Base-by-base conservation (phyloP, 2,329 filamentous ascomycete species). In the Verticillium nonalfalfae region DNA sequence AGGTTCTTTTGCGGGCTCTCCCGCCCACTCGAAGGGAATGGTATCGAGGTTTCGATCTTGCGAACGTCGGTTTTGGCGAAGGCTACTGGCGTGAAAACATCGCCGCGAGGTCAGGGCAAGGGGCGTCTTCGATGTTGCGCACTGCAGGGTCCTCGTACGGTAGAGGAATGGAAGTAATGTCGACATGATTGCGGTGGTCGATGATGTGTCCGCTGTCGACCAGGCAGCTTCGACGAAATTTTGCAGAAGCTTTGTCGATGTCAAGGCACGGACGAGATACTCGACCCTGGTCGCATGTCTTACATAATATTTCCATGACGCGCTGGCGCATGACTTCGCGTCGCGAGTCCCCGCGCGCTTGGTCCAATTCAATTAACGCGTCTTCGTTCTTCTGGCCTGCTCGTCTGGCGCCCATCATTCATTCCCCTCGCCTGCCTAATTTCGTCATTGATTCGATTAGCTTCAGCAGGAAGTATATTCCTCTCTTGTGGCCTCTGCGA, bases 151-250 rank as follows among this genome's bases (percentile, higher is more conserved):
- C 62, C 82, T 78, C 5, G 90, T 92, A 66, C 90, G 87, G 70
- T 91, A 92, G 7, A 93, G 79, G 61, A 92, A 92, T 0, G 88
- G 86, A 4, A 87, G 74, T 14, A 86, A 73, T 7, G 83, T 81
- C 2, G 78, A 60, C 33, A 58, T 58, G 38, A 26, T n/a, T n/a
- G 21, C 21, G 2, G 39, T 50, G 11, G 38, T 26, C 11, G 45
- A 11, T 18, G 45, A 52, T 52, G 45, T 31, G 4, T 31, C 26
- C 26, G 4, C 26, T 31, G 26, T 31, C 2, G 26, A 31, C 26
- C 26, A 5, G 26, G 26, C 26, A 31, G 4, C 26, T 5, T 31
- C 26, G 4, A 31, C 26, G 26, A 21, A 52, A 52, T 52, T 52
- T 52, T 52, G 45, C 45, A 26, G 45, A 10, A 21, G 18, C 45